These are phyloP conservation scores for Trichophyton mentagrophytes DNA, from an alignment of 2,329 filamentous ascomycete species.

Conservation along the genomic window DNA sequence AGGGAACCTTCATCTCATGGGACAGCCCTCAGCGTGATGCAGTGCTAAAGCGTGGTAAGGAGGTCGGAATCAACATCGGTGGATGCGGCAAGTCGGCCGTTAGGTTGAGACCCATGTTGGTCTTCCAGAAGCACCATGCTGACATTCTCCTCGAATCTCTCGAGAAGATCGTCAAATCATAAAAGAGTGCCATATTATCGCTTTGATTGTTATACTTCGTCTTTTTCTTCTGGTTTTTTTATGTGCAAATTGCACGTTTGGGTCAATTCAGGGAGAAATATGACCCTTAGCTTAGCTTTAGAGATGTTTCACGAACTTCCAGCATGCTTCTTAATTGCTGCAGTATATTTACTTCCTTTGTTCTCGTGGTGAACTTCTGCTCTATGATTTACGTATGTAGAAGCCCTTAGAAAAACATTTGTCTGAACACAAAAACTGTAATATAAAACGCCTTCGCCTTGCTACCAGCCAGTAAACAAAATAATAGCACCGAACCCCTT, in stretches of 20 bases:
- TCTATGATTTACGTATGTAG: background rate
- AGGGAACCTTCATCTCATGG: constrained; percentile 88
- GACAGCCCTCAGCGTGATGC: constrained; percentile 69
- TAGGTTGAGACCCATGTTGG: constrained; percentile 73
- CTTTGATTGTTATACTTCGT: background rate
- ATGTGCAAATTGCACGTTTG: background rate
- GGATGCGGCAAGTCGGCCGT: constrained; percentile 66
- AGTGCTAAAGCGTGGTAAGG: constrained; percentile 67
- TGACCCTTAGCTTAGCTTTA: background rate
- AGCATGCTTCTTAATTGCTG: background rate
- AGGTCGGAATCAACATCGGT: constrained; percentile 72
- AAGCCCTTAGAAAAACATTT: background rate
- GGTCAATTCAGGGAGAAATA: background rate
- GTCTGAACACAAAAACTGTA: background rate
- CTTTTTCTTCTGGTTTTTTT: background rate
- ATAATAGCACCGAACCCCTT: background rate
- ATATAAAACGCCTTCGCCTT: background rate
- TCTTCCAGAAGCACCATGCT: constrained; percentile 83
- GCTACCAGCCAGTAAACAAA: background rate
- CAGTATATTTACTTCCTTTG: background rate
- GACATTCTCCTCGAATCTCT: constrained; percentile 68
- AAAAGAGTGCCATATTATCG: constrained; percentile 6
- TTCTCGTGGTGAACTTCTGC: background rate
- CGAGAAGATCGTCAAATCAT: constrained; percentile 56
- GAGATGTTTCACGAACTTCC: background rate